Evolutionary conservation across 805 yeast genomes (phyloP), one percentile per base, ranked within the genome.

Genomic region (Cyberlindnera euphorbiiphila): DNA sequence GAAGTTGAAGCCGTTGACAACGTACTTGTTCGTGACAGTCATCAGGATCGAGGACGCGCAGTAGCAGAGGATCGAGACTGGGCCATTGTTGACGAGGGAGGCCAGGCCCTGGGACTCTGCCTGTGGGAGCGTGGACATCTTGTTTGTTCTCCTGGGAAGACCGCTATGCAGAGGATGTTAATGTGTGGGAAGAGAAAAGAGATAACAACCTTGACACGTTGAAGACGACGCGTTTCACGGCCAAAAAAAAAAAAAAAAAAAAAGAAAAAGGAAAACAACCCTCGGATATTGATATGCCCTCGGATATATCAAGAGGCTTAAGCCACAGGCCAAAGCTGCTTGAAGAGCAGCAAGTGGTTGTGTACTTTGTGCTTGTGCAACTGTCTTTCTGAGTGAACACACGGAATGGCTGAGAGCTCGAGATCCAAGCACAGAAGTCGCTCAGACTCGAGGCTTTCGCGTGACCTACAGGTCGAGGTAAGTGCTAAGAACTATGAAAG

Each of bases 21-120:
- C 98, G 59, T 81, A 91, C 68, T 93, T 93, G 74, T 93, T 93
- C 43, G 98, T 89, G 45, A 89, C 88, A 21, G 98, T 93, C 98
- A 93, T 93, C 61, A 93, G 68, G 51, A 93, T 93, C 17, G 98
- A 93, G 16, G 98, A 85, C 38, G 74, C 71, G 73, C 99, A 93
- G 77, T 93, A 93, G 25, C 84, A 74, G 42, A 81, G 58, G 53
- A 85, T 85, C 34, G 95, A 83, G 41, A 84, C 66, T 18, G 74
- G 74, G 19, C 73, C 74, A 32, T 68, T 66, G 59, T 69, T 69
- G 43, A 64, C 72, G 25, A 68, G 40, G 31, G 61, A 52, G 32
- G 58, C 54, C 34, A 54, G 37, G 9, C 47, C 42, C 31, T 40
- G 39, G 10, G 50, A 36, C 13, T 47, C 45, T 29, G 47, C 48